Evolutionary conservation across 371 early-diverging fungal genomes (phyloP).

Genomic region (Apophysomyces elegans): DNA sequence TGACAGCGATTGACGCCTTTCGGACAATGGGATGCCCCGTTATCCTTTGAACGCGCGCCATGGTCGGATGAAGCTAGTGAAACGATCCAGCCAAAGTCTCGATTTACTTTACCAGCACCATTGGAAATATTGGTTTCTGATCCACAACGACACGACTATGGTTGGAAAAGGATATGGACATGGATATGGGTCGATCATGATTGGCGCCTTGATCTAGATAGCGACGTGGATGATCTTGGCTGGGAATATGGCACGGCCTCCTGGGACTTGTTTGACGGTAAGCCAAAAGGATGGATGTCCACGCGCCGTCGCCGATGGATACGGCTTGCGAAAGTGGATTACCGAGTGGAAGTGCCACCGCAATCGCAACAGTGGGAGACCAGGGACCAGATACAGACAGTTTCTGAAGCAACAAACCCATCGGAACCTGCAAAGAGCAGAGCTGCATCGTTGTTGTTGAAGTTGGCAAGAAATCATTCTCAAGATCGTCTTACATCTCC

Average conservation of each 20-base stretch:
- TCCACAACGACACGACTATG: neutral
- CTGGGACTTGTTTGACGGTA: slow-evolving; percentile 20
- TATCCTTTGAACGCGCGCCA: slow-evolving; percentile 18
- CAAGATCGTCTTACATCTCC: neutral
- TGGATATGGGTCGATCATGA: slow-evolving; percentile 24
- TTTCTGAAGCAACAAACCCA: too few species aligned
- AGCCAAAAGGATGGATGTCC: slow-evolving; percentile 24
- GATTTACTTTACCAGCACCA: slow-evolving; percentile 17
- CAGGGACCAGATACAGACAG: too few species aligned
- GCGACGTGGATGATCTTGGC: slow-evolving; percentile 22
- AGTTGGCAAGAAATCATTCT: neutral
- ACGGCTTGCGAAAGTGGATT: slow-evolving; percentile 18
- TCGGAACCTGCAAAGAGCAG: neutral
- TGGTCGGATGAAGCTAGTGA: slow-evolving; percentile 26
- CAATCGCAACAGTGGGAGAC: neutral
- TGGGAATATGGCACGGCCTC: slow-evolving; percentile 25
- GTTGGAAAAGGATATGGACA: slow-evolving; percentile 15
- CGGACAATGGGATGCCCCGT: slow-evolving; percentile 17
- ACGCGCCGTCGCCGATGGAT: slow-evolving; percentile 29
- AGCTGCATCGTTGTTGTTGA: neutral
- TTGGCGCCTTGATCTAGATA: slow-evolving; percentile 18
- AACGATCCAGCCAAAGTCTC: slow-evolving; percentile 10
- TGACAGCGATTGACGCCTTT: slow-evolving; percentile 26
- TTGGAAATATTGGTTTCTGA: slow-evolving; percentile 2
- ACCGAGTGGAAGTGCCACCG: neutral